Percentiles rank a stretch among this genome's conserved stretches.
Evolutionary conservation across 2,329 filamentous ascomycete genomes (phyloP).

Genomic region (Diaporthe humulicola): DNA sequence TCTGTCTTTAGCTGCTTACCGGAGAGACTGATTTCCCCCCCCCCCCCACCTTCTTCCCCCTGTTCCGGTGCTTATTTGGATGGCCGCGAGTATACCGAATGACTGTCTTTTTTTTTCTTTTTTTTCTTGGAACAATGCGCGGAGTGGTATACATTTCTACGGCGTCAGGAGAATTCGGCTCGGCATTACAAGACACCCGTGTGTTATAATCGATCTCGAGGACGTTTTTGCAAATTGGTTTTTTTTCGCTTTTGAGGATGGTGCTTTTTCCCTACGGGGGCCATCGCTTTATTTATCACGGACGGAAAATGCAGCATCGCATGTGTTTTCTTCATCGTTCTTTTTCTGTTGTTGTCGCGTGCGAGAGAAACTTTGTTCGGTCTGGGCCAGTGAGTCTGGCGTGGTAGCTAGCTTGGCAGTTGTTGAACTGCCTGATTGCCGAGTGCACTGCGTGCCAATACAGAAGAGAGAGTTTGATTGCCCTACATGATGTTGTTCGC

Average conservation of each 20-base stretch:
- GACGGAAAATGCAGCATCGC: constrained; percentile 15
- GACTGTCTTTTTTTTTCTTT: not conserved
- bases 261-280: constrained; percentile 16
- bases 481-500: not conserved
- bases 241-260: not conserved
- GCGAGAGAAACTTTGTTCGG: not conserved
- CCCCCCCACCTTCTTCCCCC: too few relatives aligned
- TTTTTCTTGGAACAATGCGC: constrained; percentile 11
- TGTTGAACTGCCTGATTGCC: constrained; percentile 1
- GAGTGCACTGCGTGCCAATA: constrained; percentile 2
- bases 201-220: constrained; percentile 22
- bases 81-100: constrained; percentile 6
- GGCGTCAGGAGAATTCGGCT: constrained; percentile 27
- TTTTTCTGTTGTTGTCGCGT: not conserved
- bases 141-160: constrained; percentile 11
- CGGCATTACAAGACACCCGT: constrained; percentile 21
- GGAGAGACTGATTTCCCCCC: constrained; percentile 7
- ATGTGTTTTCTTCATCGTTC: not conserved
- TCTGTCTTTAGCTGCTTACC: not conserved
- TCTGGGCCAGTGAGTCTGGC: not conserved
- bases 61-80: not conserved
- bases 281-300: constrained; percentile 11
- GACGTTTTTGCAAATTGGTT: constrained; percentile 24
- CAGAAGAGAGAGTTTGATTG: not conserved
- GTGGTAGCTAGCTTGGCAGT: not conserved